These are phyloP conservation scores for Coprinellus micaceus DNA, from an alignment of 768 basidiomycete species.

Conservation along the genomic window DNA sequence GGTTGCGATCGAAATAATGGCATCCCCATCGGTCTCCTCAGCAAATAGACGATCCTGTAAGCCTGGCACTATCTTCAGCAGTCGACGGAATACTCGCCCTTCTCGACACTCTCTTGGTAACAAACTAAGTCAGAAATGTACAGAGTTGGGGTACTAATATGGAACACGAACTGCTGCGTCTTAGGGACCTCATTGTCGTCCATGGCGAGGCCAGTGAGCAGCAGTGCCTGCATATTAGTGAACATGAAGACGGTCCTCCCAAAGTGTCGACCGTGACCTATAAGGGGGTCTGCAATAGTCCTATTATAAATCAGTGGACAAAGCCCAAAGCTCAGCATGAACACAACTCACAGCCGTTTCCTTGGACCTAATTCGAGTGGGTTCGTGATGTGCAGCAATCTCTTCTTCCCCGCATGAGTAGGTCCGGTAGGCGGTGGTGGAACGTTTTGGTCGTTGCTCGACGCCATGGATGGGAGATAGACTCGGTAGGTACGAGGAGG, in stretches of 20 bases:
- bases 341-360: neutral
- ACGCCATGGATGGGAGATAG: too few species aligned
- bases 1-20: neutral
- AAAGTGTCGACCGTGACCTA: constrained; percentile 3
- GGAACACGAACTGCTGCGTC: neutral
- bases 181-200: neutral
- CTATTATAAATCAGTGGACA: neutral
- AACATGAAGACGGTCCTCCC: neutral
- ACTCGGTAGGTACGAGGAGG: too few species aligned
- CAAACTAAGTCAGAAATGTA: too few species aligned
- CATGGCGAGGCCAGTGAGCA: neutral
- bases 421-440: too few species aligned
- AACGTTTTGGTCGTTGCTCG: too few species aligned
- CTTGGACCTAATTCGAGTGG: neutral
- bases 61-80: neutral
- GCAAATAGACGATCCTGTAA: neutral
- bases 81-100: neutral
- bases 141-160: too few species aligned
- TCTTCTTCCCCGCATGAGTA: neutral
- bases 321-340: neutral
- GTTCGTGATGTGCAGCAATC: too few species aligned
- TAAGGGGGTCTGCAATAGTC: neutral
- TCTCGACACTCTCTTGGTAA: neutral
- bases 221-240: neutral
- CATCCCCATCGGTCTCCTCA: neutral